Conservation (phyloP, 1,139 yeast genomes). For the Geotrichum australiense region DNA sequence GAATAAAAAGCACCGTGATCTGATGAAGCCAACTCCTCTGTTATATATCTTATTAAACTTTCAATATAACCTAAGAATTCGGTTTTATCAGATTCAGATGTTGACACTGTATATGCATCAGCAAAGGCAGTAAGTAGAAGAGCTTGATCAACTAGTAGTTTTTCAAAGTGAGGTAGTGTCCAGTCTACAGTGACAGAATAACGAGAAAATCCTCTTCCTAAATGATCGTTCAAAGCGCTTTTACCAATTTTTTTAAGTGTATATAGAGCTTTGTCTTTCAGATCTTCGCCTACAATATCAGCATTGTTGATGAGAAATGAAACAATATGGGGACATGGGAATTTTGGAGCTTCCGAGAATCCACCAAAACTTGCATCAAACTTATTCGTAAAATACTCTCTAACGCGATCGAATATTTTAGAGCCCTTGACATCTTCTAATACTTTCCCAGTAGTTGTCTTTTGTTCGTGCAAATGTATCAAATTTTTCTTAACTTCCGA, state of each 20-base stretch:
- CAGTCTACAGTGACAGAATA: conserved; percentile 39
- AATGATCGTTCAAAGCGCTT: conserved; percentile 37
- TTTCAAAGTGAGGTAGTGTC: conserved; percentile 39
- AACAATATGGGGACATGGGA: conserved; percentile 33
- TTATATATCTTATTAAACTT: conserved; percentile 30
- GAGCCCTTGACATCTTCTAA: conserved; percentile 1
- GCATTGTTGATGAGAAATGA: conserved; percentile 28
- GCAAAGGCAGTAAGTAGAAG: conserved; percentile 32
- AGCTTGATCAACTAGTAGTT: conserved; percentile 37
- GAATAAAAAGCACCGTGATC: conserved; percentile 30
- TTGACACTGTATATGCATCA: conserved; percentile 25
- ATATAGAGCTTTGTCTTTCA: conserved; percentile 12
- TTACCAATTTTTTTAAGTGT: conserved; percentile 31
- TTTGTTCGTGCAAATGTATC: conserved; percentile 10
- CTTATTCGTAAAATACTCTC: conserved; percentile 26
- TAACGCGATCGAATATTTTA: conserved; percentile 24
- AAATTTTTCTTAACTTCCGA: conserved; percentile 23
- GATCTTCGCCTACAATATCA: conserved; percentile 11
- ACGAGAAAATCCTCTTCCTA: conserved; percentile 36
- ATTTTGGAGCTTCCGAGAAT: conserved; percentile 32
- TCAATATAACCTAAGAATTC: conserved; percentile 20
- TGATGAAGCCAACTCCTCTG: conserved; percentile 25
- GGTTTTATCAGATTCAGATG: not conserved
- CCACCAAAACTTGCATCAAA: conserved; percentile 33
- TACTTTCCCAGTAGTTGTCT: no score